Evolutionary conservation across 2,329 filamentous ascomycete genomes (phyloP), one percentile per base, ranked within the genome.

Genomic region (Chrysoporthe puriensis): DNA sequence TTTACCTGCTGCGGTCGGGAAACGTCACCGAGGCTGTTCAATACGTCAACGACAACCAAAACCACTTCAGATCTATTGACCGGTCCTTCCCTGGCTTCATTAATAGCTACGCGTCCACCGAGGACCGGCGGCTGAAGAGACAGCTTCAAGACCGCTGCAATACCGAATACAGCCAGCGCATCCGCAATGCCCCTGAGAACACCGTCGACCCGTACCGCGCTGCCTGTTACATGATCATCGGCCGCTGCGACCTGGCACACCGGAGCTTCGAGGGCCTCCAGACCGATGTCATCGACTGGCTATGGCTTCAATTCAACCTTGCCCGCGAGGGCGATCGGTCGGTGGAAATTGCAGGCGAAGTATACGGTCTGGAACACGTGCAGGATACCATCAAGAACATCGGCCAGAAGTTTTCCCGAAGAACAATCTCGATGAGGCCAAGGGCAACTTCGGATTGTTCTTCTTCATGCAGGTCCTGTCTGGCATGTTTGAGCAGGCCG

Each of bases 141-240:
- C 91, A 94, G 70, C 81, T 97, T 67, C 92, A 97, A 74, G 92
- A 94, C 72, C 91, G 92, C 71, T 97, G 97, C 79, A 92, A 91
- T 73, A 93, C 91, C 71, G 94, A 97, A 76, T 97, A 96, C 79
- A 91, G 91, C 63, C 92, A 96, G 77, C 90, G 94, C 58, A 87
- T 90, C 36, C 90, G 93, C 71, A 93, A 96, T 74, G 92, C 92
- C 0, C 92, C 93, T 0, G 92, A 96, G 68, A 91, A 94, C 76
- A 92, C 92, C 1, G 89, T 96, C 71, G 96, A 99, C 77, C 96
- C 96, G 36, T 99, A 96, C 82, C 90, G 94, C 64, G 94, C 97
- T 89, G 94, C 95, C 60, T 97, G 96, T 78, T 98, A 98, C 85
- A 98, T 99, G 84, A 90, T 99, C 70, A 91, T 99, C 73, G 96